A percentile compares a stretch with the other conserved stretches of the same genome.
These are phyloP conservation scores for Eudorina sp. DNA, from an alignment of 139 green algal species.

Conservation along the genomic window DNA sequence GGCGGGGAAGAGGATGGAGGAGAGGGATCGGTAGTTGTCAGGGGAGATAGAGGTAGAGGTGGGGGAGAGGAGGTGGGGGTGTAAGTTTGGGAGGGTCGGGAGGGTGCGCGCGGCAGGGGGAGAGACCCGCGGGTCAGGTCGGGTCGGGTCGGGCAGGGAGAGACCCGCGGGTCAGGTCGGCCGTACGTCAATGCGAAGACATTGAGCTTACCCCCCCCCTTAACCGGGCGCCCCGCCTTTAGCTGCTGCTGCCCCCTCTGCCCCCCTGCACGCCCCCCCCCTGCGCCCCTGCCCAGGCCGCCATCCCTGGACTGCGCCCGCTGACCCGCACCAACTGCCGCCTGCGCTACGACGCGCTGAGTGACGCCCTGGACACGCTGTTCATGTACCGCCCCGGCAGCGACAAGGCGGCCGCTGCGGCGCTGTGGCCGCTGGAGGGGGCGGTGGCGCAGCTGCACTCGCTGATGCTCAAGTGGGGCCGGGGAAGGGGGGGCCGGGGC, in stretches of 20 bases:
- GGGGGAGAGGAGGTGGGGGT: too few relatives aligned
- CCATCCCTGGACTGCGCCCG: constrained; percentile 41
- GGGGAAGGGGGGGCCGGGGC: neutral
- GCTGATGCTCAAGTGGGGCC: neutral
- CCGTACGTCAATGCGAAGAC: too few relatives aligned
- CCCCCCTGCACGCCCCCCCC: neutral
- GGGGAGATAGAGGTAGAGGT: too few relatives aligned
- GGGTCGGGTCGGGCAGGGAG: too few relatives aligned
- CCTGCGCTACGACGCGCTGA: constrained; percentile 47
- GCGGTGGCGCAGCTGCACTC: neutral
- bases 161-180: too few relatives aligned
- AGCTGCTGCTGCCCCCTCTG: too few relatives aligned
- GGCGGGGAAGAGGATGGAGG: neutral
- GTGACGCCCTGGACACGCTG: constrained; percentile 30
- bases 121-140: too few relatives aligned
- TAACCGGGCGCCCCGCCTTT: too few relatives aligned
- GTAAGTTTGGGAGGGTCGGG: too few relatives aligned
- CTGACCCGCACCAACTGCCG: constrained; percentile 14
- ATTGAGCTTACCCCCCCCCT: too few relatives aligned
- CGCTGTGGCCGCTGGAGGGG: constrained; percentile 48
- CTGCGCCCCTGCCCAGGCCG: constrained; percentile 22
- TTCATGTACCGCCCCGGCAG: constrained; percentile 54
- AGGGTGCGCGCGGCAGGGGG: too few relatives aligned
- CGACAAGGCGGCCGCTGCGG: neutral
- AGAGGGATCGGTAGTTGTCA: neutral